Evolutionary conservation across 2,329 filamentous ascomycete species (phyloP).

Genomic region (Malbranchea zuffiana): DNA sequence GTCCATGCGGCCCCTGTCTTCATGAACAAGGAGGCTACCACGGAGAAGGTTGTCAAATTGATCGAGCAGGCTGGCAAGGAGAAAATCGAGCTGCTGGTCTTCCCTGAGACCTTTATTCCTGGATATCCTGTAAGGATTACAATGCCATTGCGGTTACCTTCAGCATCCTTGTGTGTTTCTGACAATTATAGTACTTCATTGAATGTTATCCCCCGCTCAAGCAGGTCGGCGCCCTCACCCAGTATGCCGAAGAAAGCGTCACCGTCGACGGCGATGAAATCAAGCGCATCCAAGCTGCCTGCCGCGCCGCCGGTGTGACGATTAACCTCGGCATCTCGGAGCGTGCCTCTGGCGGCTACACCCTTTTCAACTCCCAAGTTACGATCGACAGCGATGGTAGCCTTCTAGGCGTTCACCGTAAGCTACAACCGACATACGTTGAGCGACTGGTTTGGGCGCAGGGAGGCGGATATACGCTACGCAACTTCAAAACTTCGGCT

Average conservation of each 20-base stretch:
- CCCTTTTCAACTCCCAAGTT: slow-evolving; percentile 29
- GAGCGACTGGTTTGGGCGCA: slow-evolving; percentile 29
- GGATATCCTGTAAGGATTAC: slow-evolving; percentile 23
- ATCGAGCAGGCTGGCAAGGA: slow-evolving; percentile 25
- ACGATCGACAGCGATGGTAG: slow-evolving; percentile 25
- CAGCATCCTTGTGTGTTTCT: background rate
- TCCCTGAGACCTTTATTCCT: slow-evolving; percentile 29
- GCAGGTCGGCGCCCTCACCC: slow-evolving; percentile 24
- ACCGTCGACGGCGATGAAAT: slow-evolving; percentile 25
- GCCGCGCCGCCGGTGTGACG: slow-evolving; percentile 23
- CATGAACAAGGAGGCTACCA: slow-evolving; percentile 29
- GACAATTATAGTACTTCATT: slow-evolving; percentile 21
- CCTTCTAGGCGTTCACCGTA: slow-evolving; percentile 29
- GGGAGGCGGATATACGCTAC: slow-evolving; percentile 24
- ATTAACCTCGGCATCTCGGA: slow-evolving; percentile 28
- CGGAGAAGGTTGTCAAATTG: slow-evolving; percentile 23
- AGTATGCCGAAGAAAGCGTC: slow-evolving; percentile 27
- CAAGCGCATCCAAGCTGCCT: slow-evolving; percentile 24
- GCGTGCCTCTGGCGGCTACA: slow-evolving; percentile 24
- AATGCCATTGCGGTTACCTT: no score
- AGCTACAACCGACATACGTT: slow-evolving; percentile 28
- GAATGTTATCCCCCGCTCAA: slow-evolving; percentile 29
- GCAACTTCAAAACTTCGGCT: slow-evolving; percentile 22
- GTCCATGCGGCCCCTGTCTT: slow-evolving; percentile 29
- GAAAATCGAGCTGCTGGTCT: slow-evolving; percentile 26